Base-by-base conservation (phyloP, 306 rosid genomes). In the Vachellia pachyceras region DNA sequence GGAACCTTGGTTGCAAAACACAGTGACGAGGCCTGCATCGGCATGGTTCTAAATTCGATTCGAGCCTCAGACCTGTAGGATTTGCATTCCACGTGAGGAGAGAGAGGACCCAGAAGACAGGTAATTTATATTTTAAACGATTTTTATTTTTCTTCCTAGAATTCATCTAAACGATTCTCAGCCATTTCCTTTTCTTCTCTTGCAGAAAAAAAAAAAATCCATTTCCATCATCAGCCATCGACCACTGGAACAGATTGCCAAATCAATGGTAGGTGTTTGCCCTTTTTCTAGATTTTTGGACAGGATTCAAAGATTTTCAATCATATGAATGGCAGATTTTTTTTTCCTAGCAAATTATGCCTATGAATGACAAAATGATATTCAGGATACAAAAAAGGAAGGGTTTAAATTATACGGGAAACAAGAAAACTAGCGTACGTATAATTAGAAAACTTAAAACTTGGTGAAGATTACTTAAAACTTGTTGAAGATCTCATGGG, bases 1-100 rank as follows among this genome's bases (percentile, higher is more conserved):
- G 78, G 37, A 65, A 86, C 4, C 84, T 78, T 83, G 17, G 81
- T 22, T 23, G 86, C 60, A 3, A 68, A 25, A 61, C 80, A 52
- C 54, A 82, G 3, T 0, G 88, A 68, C 22, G 88, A 79, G 10
- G 77, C 66, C 44, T 81, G 89, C 89, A 84, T 88, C 52, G 79
- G 88, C 91, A 84, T 82, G 39, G 57, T 23, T 23, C 57, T 11
- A 42, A 69, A 20, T 10, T 10, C 15, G 25, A 5, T 20, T 69
- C 73, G 54, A 69, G 6, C 35, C 52, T 3, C 36, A 41, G 29
- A 65, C 45, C 65, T 58, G 65, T 23, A 9, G 65, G 36, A 10
- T 58, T 58, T 23, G 36, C 14, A 10, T 23, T 23, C 33, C 65
- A 58, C 65, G 65, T 58, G 65, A 10, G 29, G 65, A 58, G 65